phyloP scores from a whole-genome alignment of 192 early-diverging fungal genomes.

The Funneliformis mosseae region DNA sequence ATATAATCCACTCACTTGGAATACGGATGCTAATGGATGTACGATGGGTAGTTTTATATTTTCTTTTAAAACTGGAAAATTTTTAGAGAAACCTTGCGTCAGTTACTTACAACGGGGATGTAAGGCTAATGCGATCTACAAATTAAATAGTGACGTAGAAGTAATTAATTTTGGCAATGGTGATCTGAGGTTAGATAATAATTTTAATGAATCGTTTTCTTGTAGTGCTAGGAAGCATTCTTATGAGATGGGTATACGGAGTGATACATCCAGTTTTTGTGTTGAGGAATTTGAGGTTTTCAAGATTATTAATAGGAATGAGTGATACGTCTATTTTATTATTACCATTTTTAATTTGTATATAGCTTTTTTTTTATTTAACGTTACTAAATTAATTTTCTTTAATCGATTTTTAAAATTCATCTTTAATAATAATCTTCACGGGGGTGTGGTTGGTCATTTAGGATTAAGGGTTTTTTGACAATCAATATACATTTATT shows the following conservation, averaged over 20 bases:
- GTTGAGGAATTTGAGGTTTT: slow-evolving; percentile 12
- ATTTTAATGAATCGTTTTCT: not conserved
- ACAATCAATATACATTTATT: too few species aligned
- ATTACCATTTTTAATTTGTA: too few species aligned
- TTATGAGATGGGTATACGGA: not conserved
- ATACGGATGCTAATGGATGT: not conserved
- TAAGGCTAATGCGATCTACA: not conserved
- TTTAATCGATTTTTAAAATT: too few species aligned
- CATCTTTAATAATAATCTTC: too few species aligned
- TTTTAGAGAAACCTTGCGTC: not conserved
- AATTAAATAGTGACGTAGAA: not conserved
- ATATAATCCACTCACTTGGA: slow-evolving; percentile 15
- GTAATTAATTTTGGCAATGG: not conserved
- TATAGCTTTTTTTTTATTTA: too few species aligned
- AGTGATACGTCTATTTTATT: not conserved
- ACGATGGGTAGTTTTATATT: slow-evolving; percentile 12
- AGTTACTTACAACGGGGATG: not conserved
- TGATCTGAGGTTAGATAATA: not conserved
- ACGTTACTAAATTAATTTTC: too few species aligned
- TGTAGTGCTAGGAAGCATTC: not conserved
- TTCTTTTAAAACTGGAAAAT: not conserved
- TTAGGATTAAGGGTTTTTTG: too few species aligned
- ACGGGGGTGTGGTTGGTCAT: too few species aligned
- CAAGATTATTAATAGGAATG: not conserved
- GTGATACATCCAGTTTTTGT: not conserved